Evolutionary conservation across 371 early-diverging fungal species (phyloP).

Genomic region (Mortierella sp.): DNA sequence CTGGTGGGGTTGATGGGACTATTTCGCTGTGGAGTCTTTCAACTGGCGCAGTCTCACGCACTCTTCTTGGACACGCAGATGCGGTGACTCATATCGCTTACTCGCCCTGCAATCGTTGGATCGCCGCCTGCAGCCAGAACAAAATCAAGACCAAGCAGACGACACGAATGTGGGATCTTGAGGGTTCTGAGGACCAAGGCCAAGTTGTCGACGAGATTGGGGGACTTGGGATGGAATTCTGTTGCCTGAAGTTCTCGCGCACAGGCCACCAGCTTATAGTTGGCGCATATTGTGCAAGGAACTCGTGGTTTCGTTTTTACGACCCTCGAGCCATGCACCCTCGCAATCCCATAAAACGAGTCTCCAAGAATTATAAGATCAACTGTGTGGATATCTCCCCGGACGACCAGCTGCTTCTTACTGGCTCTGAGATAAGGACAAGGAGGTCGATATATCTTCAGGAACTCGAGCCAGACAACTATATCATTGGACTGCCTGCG

Average conservation of each 20-base stretch:
- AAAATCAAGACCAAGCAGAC: too few species aligned
- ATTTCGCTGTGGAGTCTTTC: not conserved
- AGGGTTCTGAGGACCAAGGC: not conserved
- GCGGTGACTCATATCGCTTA: not conserved
- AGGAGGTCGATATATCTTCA: not conserved
- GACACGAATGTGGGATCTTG: not conserved
- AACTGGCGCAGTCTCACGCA: not conserved
- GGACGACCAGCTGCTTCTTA: too few species aligned
- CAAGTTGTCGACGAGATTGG: not conserved
- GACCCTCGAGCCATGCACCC: not conserved
- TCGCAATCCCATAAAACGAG: not conserved
- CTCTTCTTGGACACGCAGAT: not conserved
- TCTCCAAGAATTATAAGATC: too few species aligned
- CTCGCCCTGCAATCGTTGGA: not conserved
- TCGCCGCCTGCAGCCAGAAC: not conserved
- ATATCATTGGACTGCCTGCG: too few species aligned
- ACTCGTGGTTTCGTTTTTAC: not conserved
- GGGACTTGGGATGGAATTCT: not conserved
- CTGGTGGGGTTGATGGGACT: not conserved
- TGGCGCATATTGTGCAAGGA: not conserved
- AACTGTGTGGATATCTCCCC: too few species aligned
- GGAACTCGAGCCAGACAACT: not conserved
- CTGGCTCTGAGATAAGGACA: too few species aligned
- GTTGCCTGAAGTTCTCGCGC: not conserved
- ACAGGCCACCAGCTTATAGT: not conserved